Percentiles rank a stretch among this genome's conserved stretches.
Conservation (phyloP, 1,284 basidiomycete species). For the Phenoliferia sp. region DNA sequence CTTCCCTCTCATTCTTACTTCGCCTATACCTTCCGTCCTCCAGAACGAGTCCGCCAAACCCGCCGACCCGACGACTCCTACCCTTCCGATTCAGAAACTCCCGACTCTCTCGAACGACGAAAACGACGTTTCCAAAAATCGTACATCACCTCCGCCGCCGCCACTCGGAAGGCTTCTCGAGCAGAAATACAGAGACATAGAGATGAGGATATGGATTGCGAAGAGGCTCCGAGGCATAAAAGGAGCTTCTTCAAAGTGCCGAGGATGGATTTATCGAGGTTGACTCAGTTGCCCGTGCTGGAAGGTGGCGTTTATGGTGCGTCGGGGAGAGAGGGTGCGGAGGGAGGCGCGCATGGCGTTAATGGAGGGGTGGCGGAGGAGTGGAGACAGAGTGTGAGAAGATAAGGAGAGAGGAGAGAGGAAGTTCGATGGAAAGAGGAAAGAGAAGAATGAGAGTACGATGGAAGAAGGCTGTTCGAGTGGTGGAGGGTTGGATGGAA, state of each 20-base stretch:
- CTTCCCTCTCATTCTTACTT: neutral
- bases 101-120: slow-evolving; percentile 8
- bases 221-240: neutral
- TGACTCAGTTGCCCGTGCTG: neutral
- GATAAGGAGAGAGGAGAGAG: neutral
- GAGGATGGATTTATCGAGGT: neutral
- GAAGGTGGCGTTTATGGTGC: neutral
- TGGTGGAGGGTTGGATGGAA: too few relatives aligned
- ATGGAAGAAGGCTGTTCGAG: too few relatives aligned
- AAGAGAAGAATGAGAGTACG: too few relatives aligned
- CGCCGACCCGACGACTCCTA: slow-evolving; percentile 11
- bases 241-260: neutral
- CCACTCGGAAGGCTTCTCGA: neutral
- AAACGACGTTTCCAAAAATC: slow-evolving; percentile 8
- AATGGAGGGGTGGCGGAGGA: neutral
- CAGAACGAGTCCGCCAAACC: slow-evolving; percentile 22
- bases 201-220: neutral
- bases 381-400: neutral
- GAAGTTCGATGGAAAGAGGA: too few relatives aligned
- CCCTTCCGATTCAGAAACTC: slow-evolving; percentile 16
- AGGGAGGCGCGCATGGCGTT: neutral
- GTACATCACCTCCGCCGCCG: slow-evolving; percentile 11
- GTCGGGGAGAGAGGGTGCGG: neutral
- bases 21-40: neutral
- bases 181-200: neutral